phyloP scores from a whole-genome alignment of 2,329 filamentous ascomycete species.

The Aspergillus nomiae region DNA sequence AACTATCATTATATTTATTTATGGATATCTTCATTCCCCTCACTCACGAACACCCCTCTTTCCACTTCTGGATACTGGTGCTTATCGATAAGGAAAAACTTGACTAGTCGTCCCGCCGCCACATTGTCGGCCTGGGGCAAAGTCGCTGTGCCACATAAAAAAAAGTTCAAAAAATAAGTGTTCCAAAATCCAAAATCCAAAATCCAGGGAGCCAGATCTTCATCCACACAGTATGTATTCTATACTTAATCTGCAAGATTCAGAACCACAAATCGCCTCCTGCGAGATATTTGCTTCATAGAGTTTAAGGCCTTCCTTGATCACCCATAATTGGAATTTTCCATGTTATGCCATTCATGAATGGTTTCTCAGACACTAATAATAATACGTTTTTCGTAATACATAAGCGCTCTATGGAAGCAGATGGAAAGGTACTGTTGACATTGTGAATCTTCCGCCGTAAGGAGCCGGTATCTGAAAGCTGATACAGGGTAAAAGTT shows the following conservation, averaged over 20 bases:
- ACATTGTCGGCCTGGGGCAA: constrained; percentile 7
- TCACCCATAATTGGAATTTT: not conserved
- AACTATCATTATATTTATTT: not conserved
- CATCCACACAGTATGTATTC: not conserved
- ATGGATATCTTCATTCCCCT: not conserved
- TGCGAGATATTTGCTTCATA: not conserved
- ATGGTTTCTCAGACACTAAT: not conserved
- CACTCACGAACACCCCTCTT: not conserved
- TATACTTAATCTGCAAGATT: not conserved
- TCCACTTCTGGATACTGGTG: not conserved
- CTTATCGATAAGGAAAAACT: constrained; percentile 15
- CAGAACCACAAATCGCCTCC: too few relatives aligned
- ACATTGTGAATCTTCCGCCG: not conserved
- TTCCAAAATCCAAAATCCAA: not conserved
- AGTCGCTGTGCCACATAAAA: not conserved
- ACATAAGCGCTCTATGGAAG: not conserved
- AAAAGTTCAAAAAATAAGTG: not conserved
- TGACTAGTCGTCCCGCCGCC: not conserved
- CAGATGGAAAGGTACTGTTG: not conserved
- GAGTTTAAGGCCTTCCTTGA: not conserved
- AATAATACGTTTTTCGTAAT: not conserved
- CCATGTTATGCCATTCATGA: not conserved
- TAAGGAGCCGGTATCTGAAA: constrained; percentile 5
- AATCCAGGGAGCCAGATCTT: not conserved
- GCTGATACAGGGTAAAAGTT: constrained; percentile 5